Evolutionary conservation across 2,329 filamentous ascomycete genomes (phyloP).

Genomic region (Phialophora expanda): DNA sequence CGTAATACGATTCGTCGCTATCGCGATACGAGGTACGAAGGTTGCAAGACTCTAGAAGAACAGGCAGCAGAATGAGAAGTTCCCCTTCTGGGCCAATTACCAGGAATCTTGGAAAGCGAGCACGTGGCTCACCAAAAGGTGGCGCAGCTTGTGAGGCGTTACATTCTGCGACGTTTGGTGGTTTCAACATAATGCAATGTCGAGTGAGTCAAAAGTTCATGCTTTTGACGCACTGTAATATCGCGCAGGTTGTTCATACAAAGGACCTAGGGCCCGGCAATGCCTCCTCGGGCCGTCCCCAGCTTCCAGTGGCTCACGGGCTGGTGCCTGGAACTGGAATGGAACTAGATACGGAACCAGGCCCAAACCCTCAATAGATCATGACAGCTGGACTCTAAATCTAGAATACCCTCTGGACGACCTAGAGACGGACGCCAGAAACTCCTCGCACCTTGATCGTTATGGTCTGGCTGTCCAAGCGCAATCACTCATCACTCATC

Average conservation of each 20-base stretch:
- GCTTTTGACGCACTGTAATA: background rate
- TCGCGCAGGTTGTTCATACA: no score
- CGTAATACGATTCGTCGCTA: background rate
- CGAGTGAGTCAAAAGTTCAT: background rate
- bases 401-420: background rate
- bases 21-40: background rate
- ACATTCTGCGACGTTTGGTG: background rate
- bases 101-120: background rate
- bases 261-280: background rate
- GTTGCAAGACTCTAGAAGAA: background rate
- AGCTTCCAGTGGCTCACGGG: background rate
- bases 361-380: no score
- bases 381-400: background rate
- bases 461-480: background rate
- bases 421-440: background rate
- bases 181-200: background rate
- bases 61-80: no score
- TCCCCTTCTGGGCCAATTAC: no score
- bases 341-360: no score
- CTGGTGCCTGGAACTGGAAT: no score
- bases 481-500: background rate
- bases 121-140: background rate
- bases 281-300: background rate
- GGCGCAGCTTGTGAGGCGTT: background rate
- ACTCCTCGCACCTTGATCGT: background rate